Evolutionary conservation across 225 moss, liverwort and hornwort genomes (phyloP), one percentile per base, ranked within the genome.

Genomic region (Climacium dendroides): DNA sequence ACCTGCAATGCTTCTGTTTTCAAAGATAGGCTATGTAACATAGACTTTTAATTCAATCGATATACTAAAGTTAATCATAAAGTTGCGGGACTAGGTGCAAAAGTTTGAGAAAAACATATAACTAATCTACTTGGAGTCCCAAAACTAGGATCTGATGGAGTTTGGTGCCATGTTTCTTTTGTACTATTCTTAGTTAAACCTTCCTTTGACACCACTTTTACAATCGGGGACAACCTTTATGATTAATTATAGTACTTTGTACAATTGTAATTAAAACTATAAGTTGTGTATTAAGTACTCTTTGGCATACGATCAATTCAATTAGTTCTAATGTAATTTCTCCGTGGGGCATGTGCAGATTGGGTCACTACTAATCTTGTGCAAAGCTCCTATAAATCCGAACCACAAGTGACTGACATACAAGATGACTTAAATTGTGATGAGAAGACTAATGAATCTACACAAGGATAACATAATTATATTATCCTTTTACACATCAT

Each of bases 351-450:
- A 12, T 82, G 59, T 87, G 87, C 73, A 91, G 87, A 91, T 8
- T 91, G 91, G 91, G 78, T 91, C 7, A 87, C 89, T 64, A 66
- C 85, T 14, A 87, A 79, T 87, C 59, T 89, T 57, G 17, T 53
- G 24, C 71, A 80, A 41, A 85, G 77, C 22, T 89, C 89, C 45
- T 72, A 85, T 74, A 74, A 85, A 78, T 73, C 60, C 2, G 85
- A 91, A 63, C 35, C 35, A 11, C 14, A 1, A 5, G 8, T 89
- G 24, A 74, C 37, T 45, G 45, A 3, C 8, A 6, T 78, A 62
- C 82, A 63, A 45, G 85, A 79, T 54, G 85, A 87, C 15, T 91
- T 73, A 19, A 19, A 19, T 37, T 79, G 23, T n/a, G 9, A 88
- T 30, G 6, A 71, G 4, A 43, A 52, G 14, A 63, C 1, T 43